phyloP scores from a whole-genome alignment of 2,329 filamentous ascomycete genomes.

The Botrytis aclada region DNA sequence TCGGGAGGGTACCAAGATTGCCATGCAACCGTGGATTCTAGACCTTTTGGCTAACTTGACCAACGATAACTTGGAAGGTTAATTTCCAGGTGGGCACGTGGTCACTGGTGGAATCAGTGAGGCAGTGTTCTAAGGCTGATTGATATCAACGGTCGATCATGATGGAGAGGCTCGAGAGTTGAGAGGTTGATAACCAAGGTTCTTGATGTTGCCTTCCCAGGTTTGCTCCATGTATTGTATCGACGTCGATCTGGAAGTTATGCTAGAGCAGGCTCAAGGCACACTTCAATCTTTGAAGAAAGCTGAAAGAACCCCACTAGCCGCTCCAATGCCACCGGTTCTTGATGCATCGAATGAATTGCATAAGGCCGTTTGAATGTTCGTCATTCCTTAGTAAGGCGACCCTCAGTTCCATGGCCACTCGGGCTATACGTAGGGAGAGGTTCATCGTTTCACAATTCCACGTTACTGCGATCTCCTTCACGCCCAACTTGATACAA shows the following conservation, averaged over 20 bases:
- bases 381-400: background rate
- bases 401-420: background rate
- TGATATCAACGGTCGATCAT: background rate
- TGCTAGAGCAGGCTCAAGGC: background rate
- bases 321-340: background rate
- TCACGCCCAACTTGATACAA: background rate
- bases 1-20: background rate
- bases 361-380: background rate
- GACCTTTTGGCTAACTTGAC: background rate
- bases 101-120: background rate
- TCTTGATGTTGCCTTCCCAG: background rate
- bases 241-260: background rate
- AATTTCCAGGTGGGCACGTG: background rate
- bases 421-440: background rate
- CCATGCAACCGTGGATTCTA: background rate
- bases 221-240: background rate
- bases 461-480: background rate
- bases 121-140: slow-evolving; percentile 10
- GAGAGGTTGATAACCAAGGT: background rate
- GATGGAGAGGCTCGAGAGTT: background rate
- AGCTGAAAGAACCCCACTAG: background rate
- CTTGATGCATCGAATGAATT: background rate
- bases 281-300: background rate
- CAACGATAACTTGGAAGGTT: background rate
- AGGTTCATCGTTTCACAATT: background rate